These are phyloP conservation scores for Tylopilus vinaceipallidus DNA, from an alignment of 768 basidiomycete species.

Conservation along the genomic window DNA sequence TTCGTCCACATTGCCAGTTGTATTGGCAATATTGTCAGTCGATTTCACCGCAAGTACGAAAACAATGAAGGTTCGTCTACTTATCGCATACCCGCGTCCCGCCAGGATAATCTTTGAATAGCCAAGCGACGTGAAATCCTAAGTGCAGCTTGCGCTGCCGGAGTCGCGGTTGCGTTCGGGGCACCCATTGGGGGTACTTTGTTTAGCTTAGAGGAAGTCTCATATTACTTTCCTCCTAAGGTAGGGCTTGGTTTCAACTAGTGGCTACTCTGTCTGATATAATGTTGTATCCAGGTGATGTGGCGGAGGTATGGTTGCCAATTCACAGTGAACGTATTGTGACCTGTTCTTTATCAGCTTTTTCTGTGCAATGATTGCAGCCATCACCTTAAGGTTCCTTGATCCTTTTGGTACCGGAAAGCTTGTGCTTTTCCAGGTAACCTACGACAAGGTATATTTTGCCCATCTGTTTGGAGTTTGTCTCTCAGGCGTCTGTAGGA, in stretches of 20 bases:
- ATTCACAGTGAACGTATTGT: not conserved
- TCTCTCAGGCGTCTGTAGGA: conserved; percentile 49
- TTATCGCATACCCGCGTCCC: too few relatives aligned
- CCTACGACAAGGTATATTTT: conserved; percentile 69
- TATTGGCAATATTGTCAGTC: conserved; percentile 89
- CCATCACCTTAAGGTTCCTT: conserved; percentile 87
- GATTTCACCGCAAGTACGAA: conserved; percentile 87
- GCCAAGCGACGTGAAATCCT: conserved; percentile 93
- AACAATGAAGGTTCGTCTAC: conserved; percentile 77
- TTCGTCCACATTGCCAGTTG: conserved; percentile 94
- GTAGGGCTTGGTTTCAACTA: conserved; percentile 32
- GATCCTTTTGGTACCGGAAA: conserved; percentile 97
- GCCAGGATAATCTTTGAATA: conserved; percentile 28
- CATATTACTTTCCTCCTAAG: conserved; percentile 96
- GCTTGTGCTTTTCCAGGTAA: conserved; percentile 88
- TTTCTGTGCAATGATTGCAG: conserved; percentile 97
- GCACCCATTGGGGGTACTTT: conserved; percentile 93
- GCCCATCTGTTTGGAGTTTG: not conserved
- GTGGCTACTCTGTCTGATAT: not conserved
- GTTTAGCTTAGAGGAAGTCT: conserved; percentile 94
- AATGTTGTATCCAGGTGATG: conserved; percentile 59
- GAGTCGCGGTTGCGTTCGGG: conserved; percentile 96
- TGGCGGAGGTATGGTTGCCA: conserved; percentile 73
- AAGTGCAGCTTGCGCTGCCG: conserved; percentile 94
- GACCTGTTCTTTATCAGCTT: conserved; percentile 57